Conservation (phyloP, 2,329 filamentous ascomycete species). For the Neofusicoccum parvum region DNA sequence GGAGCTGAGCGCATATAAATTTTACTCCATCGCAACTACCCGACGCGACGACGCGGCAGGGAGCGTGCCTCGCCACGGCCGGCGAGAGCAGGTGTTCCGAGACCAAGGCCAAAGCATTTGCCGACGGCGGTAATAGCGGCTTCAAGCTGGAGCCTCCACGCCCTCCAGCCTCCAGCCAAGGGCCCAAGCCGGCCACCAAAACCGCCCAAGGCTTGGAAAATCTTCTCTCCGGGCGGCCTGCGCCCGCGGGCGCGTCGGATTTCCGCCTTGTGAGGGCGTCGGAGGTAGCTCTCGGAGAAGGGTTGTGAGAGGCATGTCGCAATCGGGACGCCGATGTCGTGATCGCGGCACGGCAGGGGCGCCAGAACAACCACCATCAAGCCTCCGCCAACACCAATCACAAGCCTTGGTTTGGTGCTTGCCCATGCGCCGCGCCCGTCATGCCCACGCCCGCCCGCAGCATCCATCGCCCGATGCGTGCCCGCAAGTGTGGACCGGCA, state of each 20-base stretch:
- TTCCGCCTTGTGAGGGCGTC: background rate
- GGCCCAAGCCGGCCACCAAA: background rate
- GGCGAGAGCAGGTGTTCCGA: background rate
- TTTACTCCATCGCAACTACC: background rate
- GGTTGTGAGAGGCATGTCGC: background rate
- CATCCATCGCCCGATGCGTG: background rate
- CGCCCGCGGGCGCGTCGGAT: background rate
- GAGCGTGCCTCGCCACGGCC: background rate
- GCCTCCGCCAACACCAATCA: slow-evolving; percentile 17
- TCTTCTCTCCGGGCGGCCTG: background rate
- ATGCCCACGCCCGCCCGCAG: background rate
- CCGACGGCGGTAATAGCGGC: background rate
- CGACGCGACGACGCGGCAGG: background rate
- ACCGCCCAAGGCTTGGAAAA: background rate
- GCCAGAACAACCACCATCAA: background rate
- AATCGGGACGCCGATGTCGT: slow-evolving; percentile 16
- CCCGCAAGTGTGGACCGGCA: background rate
- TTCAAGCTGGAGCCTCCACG: too few relatives aligned
- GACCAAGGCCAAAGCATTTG: background rate
- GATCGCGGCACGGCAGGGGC: slow-evolving; percentile 18
- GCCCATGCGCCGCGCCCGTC: background rate
- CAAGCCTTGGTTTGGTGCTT: background rate
- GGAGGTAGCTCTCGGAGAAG: background rate
- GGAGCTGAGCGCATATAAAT: background rate
- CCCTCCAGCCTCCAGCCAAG: background rate